Evolutionary conservation across 495 filamentous ascomycete species (phyloP).

Genomic region (Penicillium ucsense): DNA sequence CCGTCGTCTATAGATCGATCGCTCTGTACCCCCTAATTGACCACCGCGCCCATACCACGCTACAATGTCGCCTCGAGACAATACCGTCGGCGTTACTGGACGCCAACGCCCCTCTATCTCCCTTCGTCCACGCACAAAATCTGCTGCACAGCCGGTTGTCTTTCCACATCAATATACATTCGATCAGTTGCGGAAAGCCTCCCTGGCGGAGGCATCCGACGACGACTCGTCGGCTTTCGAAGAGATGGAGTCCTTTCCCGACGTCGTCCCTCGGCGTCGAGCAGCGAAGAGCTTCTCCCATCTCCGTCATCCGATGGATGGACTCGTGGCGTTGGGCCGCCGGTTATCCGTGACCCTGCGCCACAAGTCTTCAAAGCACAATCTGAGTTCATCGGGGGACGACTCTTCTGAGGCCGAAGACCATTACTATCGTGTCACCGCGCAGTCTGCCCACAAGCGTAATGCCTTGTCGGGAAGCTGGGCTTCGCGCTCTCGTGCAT

Average conservation of each 20-base stretch:
- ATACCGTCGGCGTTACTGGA: slow-evolving; percentile 10
- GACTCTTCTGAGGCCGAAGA: slow-evolving; percentile 6
- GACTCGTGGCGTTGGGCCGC: slow-evolving; percentile 35
- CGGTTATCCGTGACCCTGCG: slow-evolving; percentile 37
- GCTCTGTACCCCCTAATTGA: neutral
- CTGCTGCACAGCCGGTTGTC: slow-evolving; percentile 15
- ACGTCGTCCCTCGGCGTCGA: slow-evolving; percentile 27
- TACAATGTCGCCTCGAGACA: slow-evolving; percentile 30
- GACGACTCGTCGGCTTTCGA: slow-evolving; percentile 24
- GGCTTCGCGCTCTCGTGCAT: slow-evolving; percentile 14
- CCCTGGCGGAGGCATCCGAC: slow-evolving; percentile 18
- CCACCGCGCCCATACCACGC: slow-evolving; percentile 1
- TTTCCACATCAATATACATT: slow-evolving; percentile 14
- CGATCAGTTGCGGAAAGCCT: slow-evolving; percentile 21
- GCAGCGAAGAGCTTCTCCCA: slow-evolving; percentile 38
- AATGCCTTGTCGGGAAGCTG: slow-evolving; percentile 13
- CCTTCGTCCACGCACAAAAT: slow-evolving; percentile 27
- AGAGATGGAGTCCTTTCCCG: slow-evolving; percentile 27
- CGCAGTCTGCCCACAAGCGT: slow-evolving; percentile 10
- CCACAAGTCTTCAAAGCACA: slow-evolving; percentile 32
- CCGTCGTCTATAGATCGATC: too few relatives aligned
- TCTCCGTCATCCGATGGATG: slow-evolving; percentile 36
- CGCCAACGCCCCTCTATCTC: slow-evolving; percentile 32
- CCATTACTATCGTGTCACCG: slow-evolving; percentile 6
- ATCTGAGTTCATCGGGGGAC: slow-evolving; percentile 8